These are phyloP conservation scores for Monosporascus sp. DNA, from an alignment of 2,329 filamentous ascomycete genomes.

Conservation along the genomic window DNA sequence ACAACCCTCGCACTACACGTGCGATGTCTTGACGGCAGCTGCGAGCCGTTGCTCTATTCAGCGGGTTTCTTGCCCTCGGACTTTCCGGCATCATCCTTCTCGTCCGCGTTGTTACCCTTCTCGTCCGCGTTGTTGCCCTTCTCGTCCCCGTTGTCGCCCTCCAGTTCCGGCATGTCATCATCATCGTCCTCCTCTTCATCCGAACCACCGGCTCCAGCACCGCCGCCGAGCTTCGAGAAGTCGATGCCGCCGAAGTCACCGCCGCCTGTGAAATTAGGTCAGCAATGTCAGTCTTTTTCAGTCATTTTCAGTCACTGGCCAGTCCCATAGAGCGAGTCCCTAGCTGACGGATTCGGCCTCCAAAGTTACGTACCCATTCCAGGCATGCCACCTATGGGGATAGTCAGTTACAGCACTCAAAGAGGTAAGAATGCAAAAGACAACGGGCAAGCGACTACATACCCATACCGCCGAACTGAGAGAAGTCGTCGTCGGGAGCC, in stretches of 20 bases:
- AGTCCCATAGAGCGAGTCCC: background rate
- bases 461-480: slow-evolving; percentile 63
- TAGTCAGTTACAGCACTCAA: slow-evolving; percentile 1
- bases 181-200: slow-evolving; percentile 54
- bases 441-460: slow-evolving; percentile 27
- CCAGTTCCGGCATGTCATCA: slow-evolving; percentile 81
- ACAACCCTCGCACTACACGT: background rate
- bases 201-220: slow-evolving; percentile 40
- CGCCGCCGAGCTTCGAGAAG: slow-evolving; percentile 82
- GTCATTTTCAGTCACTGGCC: background rate
- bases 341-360: background rate
- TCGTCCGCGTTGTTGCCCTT: slow-evolving; percentile 43
- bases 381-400: slow-evolving; percentile 37
- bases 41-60: slow-evolving; percentile 10
- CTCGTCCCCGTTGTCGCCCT: slow-evolving; percentile 43
- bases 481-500: slow-evolving; percentile 73
- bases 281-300: slow-evolving; percentile 7
- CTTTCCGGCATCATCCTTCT: slow-evolving; percentile 29
- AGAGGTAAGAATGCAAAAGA: background rate
- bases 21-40: slow-evolving; percentile 4
- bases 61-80: slow-evolving; percentile 17
- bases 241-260: slow-evolving; percentile 82
- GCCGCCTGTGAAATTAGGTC: slow-evolving; percentile 14
- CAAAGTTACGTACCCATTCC: slow-evolving; percentile 32
- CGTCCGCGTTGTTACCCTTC: slow-evolving; percentile 43